These are phyloP conservation scores for Cardiospermum halicacabum DNA, from an alignment of 345 rosid species.

Conservation along the genomic window DNA sequence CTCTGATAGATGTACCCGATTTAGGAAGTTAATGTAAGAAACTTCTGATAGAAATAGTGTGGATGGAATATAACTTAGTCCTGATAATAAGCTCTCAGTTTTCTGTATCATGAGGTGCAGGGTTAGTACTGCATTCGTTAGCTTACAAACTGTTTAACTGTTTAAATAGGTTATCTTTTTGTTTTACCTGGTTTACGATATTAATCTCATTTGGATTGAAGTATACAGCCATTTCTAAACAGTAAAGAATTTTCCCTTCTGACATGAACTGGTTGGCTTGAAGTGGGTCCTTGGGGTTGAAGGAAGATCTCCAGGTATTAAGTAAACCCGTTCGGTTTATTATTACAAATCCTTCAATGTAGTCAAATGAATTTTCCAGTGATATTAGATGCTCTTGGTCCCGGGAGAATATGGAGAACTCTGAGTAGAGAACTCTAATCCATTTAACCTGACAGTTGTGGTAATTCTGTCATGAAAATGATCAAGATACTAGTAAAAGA, in stretches of 20 bases:
- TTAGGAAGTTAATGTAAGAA: conserved; percentile 70
- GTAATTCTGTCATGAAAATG: conserved; percentile 15
- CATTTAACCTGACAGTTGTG: conserved; percentile 67
- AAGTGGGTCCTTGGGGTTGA: conserved; percentile 61
- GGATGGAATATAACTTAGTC: conserved; percentile 58
- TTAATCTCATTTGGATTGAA: conserved; percentile 50
- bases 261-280: conserved; percentile 69
- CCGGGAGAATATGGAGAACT: conserved; percentile 64
- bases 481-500: not conserved
- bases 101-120: conserved; percentile 35
- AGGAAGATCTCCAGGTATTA: conserved; percentile 79
- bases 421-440: conserved; percentile 84
- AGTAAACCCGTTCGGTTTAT: conserved; percentile 78
- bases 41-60: conserved; percentile 72
- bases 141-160: conserved; percentile 3
- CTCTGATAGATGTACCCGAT: conserved; percentile 74
- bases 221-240: conserved; percentile 81
- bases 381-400: conserved; percentile 87
- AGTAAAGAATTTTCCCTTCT: conserved; percentile 74
- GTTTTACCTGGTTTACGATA: conserved; percentile 44
- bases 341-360: conserved; percentile 82
- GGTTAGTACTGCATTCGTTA: conserved; percentile 10
- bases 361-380: conserved; percentile 55
- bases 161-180: not conserved
- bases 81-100: conserved; percentile 49